These are phyloP conservation scores for Diaporthe sp. DNA, from an alignment of 2,329 filamentous ascomycete species.

Conservation along the genomic window DNA sequence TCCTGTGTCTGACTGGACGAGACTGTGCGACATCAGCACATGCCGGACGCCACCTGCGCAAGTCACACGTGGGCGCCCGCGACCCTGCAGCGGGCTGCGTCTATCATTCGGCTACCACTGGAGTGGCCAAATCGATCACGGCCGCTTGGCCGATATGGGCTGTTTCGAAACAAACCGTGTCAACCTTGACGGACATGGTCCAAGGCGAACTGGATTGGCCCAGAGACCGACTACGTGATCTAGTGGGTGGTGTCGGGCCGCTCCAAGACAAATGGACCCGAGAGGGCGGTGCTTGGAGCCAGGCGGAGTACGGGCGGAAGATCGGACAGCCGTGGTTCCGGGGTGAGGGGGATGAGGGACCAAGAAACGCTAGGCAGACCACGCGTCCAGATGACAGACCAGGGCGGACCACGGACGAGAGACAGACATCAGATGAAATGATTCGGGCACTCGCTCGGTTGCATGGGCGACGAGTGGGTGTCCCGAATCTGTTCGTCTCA, in stretches of 20 bases:
- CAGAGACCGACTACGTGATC: too few species aligned
- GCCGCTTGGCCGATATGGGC: background rate
- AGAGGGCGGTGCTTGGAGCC: constrained; percentile 10
- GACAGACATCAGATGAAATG: background rate
- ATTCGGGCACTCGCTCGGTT: too few species aligned
- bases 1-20: background rate
- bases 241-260: constrained; percentile 4
- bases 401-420: background rate
- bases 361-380: constrained; percentile 9
- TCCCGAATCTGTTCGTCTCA: background rate
- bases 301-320: constrained; percentile 12
- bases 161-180: constrained; percentile 22
- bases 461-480: background rate
- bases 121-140: background rate
- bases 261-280: constrained; percentile 8
- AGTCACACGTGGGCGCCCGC: background rate
- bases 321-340: constrained; percentile 29
- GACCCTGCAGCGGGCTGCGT: background rate
- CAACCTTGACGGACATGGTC: background rate
- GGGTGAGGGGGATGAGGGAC: background rate
- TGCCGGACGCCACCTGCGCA: background rate
- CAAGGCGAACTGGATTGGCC: background rate
- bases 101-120: background rate
- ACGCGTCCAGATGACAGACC: background rate
- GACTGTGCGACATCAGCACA: background rate